Percentiles rank a stretch among this genome's conserved stretches.
Evolutionary conservation across 768 basidiomycete genomes (phyloP).

Genomic region (Tylopilus intermedius): DNA sequence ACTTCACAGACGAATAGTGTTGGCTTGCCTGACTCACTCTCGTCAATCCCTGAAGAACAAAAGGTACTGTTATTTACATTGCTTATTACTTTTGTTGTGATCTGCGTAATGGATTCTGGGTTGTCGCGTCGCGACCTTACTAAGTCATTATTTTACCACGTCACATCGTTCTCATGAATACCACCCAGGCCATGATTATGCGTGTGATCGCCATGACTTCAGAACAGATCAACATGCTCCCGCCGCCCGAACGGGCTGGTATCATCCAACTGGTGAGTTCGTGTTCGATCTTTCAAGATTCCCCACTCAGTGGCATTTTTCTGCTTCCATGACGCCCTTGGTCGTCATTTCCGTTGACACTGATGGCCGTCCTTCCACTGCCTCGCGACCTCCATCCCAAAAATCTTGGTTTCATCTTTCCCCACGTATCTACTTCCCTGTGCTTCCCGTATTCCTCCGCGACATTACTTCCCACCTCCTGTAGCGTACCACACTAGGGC

Average conservation of each 20-base stretch:
- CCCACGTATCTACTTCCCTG: slow-evolving; percentile 6
- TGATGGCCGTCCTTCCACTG: slow-evolving; percentile 21
- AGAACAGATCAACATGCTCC: slow-evolving; percentile 74
- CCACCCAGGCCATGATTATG: slow-evolving; percentile 61
- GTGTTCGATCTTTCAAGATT: neutral
- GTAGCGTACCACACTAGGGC: slow-evolving; percentile 30
- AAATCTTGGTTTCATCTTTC: slow-evolving; percentile 9
- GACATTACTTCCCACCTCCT: slow-evolving; percentile 6
- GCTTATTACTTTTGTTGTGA: neutral
- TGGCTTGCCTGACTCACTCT: slow-evolving; percentile 48
- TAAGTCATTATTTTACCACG: neutral
- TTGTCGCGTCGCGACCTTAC: neutral
- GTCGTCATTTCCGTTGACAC: slow-evolving; percentile 23
- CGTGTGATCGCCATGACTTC: slow-evolving; percentile 78
- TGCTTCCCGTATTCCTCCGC: slow-evolving; percentile 10
- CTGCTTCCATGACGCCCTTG: slow-evolving; percentile 4
- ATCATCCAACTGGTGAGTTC: slow-evolving; percentile 77
- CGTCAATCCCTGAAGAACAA: slow-evolving; percentile 62
- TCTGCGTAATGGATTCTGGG: neutral
- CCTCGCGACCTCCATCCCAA: slow-evolving; percentile 2
- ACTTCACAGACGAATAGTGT: slow-evolving; percentile 18
- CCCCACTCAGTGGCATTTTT: slow-evolving; percentile 12
- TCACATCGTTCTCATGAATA: slow-evolving; percentile 12
- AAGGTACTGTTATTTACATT: slow-evolving; percentile 41
- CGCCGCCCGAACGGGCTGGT: slow-evolving; percentile 66